phyloP scores from a whole-genome alignment of 306 rosid genomes.

The Cicer chorassanicum region DNA sequence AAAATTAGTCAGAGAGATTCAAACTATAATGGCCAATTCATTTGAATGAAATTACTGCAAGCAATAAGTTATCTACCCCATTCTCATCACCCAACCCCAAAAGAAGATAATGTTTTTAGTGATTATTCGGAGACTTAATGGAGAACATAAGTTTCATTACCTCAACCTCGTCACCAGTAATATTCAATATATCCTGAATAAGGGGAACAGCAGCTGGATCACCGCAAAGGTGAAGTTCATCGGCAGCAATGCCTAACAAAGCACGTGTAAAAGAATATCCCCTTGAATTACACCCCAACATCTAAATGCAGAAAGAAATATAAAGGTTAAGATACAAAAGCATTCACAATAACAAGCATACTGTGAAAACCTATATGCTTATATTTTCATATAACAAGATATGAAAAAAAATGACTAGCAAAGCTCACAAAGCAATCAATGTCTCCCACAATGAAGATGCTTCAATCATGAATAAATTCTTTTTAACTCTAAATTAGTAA shows the following conservation, averaged over 20 bases:
- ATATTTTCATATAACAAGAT: constrained; percentile 18
- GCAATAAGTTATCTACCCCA: constrained; percentile 17
- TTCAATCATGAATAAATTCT: constrained; percentile 17
- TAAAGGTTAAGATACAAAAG: constrained; percentile 15
- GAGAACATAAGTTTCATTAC: constrained; percentile 50
- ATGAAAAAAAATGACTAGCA: constrained; percentile 10
- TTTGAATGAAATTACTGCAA: constrained; percentile 20
- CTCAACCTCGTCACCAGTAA: constrained; percentile 84
- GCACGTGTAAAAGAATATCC: constrained; percentile 92
- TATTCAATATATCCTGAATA: constrained; percentile 76
- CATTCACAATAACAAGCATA: constrained; percentile 31
- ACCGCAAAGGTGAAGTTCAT: constrained; percentile 97
- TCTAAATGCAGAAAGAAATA: constrained; percentile 55
- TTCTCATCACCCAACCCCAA: constrained; percentile 3
- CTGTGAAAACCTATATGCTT: constrained; percentile 8
- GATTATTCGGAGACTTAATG: constrained; percentile 13
- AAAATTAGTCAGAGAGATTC: constrained; percentile 28
- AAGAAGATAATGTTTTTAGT: not conserved
- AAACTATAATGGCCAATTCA: constrained; percentile 34
- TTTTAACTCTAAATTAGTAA: constrained; percentile 23
- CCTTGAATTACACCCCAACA: constrained; percentile 86
- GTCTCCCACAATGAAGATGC: constrained; percentile 30
- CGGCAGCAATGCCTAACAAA: constrained; percentile 85
- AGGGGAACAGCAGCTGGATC: constrained; percentile 91
- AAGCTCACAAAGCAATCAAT: constrained; percentile 32